Base-by-base conservation (phyloP, 129 eudicot genomes). In the Dittrichia graveolens region DNA sequence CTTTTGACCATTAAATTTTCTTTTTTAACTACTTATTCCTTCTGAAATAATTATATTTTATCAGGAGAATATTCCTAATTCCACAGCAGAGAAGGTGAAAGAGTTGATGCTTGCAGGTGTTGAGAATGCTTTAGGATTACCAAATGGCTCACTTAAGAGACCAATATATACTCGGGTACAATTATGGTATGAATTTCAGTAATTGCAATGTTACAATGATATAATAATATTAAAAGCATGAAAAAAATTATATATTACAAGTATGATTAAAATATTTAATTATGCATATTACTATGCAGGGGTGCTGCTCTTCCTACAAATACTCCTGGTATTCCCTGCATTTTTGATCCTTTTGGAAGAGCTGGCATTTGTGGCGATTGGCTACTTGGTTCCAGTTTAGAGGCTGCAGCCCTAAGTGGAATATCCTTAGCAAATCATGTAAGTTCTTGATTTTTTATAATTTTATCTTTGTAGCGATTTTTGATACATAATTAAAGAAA, bases 221-320 rank as follows among this genome's bases (percentile, higher is more conserved):
- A 38, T 19, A 7, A 38, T 40, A 35, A 19, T 40, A 60, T 44
- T 61, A 49, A 39, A 31, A 41, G 15, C 12, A 1, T 37, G 54
- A 35, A 4, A 47, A 31, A 67, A 34, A 31, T 47, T 67, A 0
- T 24, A 24, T 24, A 24, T 24, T 24, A 24, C 2, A 65, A 44
- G 41, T 65, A 19, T 58, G 58, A n/a, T 24, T 24, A 5, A 43
- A 3, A 5, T 43, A 3, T 5, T 3, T 5, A 43, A 7, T 43
- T 43, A 5, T 43, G 7, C 3, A 43, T 9, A 43, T 5, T 44
- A 39, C 19, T 72, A 45, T 79, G 61, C 78, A 93, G 98, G 98
- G 98, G 98, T 76, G 98, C 98, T 67, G 96, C 98, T 80, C 98
- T 93, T 84, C 98, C 98, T 55, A 85, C 90, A 63, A 93, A 93